Conservation (phyloP, 805 yeast species). For the Metschnikowia amazonensis region DNA sequence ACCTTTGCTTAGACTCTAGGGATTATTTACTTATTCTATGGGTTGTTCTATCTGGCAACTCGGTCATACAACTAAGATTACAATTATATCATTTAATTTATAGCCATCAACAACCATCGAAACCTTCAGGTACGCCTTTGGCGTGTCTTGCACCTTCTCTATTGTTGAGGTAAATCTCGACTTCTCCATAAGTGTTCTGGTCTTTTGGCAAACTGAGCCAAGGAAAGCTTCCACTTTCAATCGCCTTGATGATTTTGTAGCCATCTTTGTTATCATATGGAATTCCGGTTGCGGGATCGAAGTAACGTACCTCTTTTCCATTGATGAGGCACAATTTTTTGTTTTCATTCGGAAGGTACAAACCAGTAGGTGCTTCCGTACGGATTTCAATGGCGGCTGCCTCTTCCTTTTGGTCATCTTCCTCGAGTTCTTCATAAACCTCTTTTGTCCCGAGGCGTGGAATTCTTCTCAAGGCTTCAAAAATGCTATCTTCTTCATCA, state of each 20-base stretch:
- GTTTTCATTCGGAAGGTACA: conserved; percentile 64
- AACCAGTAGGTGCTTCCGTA: conserved; percentile 74
- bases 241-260: conserved; percentile 56
- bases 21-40: not conserved
- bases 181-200: conserved; percentile 50
- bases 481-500: conserved; percentile 34
- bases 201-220: conserved; percentile 52
- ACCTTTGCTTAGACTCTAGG: not conserved
- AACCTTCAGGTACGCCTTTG: conserved; percentile 85
- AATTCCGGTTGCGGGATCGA: conserved; percentile 84
- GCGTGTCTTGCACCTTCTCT: conserved; percentile 66
- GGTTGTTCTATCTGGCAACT: not conserved
- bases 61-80: not conserved
- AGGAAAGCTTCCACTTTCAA: conserved; percentile 45
- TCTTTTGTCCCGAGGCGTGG: conserved; percentile 63
- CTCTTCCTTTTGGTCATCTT: conserved; percentile 37
- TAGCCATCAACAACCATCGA: conserved; percentile 41
- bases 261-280: conserved; percentile 83
- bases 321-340: conserved; percentile 69
- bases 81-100: not conserved
- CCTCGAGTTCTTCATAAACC: conserved; percentile 41
- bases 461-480: conserved; percentile 42
- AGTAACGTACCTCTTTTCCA: conserved; percentile 75
- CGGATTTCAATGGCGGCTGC: conserved; percentile 42
- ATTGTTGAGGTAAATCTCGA: conserved; percentile 39